phyloP scores from a whole-genome alignment of 2,329 filamentous ascomycete species.

The Zalaria sp. region DNA sequence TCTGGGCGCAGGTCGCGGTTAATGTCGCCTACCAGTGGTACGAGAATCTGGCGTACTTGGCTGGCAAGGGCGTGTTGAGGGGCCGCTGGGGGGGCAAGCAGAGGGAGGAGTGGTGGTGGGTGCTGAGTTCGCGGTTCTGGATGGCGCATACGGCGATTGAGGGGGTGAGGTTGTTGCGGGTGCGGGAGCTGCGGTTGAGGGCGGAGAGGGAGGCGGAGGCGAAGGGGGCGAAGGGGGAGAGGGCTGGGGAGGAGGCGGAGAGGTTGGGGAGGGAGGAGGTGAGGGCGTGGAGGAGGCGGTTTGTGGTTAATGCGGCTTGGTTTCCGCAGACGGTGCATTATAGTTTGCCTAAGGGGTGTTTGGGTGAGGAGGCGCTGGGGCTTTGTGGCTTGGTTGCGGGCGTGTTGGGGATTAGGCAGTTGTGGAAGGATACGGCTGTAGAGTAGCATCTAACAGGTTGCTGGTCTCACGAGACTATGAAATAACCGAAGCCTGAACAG shows the following conservation, averaged over 20 bases:
- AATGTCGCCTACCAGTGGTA: constrained; percentile 61
- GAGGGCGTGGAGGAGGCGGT: constrained; percentile 5
- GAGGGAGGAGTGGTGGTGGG: constrained; percentile 46
- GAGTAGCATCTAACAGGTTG: background rate
- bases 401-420: constrained; percentile 5
- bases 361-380: constrained; percentile 6
- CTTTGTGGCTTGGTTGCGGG: constrained; percentile 5
- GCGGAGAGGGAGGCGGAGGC: constrained; percentile 15
- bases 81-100: constrained; percentile 14
- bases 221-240: constrained; percentile 25
- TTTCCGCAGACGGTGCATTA: constrained; percentile 7
- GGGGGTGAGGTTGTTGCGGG: constrained; percentile 45
- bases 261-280: constrained; percentile 9
- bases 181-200: constrained; percentile 26
- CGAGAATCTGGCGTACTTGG: constrained; percentile 73
- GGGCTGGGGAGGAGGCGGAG: constrained; percentile 27
- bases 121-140: constrained; percentile 72
- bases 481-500: too few relatives aligned
- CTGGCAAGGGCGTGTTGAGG: constrained; percentile 53
- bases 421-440: constrained; percentile 1
- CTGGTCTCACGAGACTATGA: too few relatives aligned
- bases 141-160: constrained; percentile 64
- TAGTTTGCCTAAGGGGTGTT: constrained; percentile 5
- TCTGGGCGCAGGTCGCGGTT: constrained; percentile 52
- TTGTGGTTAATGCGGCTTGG: constrained; percentile 7